These are phyloP conservation scores for Papiliotrema fonsecae DNA, from an alignment of 1,284 basidiomycete genomes.

Conservation along the genomic window DNA sequence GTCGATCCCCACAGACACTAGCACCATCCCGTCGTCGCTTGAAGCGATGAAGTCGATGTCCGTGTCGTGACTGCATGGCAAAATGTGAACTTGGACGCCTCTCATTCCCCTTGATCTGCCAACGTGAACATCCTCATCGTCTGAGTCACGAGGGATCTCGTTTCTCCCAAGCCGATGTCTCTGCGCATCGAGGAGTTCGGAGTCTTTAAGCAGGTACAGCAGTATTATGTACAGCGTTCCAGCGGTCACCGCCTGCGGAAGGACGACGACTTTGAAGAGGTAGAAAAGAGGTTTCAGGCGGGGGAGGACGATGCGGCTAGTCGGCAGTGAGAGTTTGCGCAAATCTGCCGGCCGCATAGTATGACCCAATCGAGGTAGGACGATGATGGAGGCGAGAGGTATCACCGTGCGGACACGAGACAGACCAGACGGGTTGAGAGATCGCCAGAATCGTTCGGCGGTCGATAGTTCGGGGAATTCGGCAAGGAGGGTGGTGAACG, in stretches of 20 bases:
- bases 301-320: slow-evolving; percentile 37
- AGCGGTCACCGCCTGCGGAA: slow-evolving; percentile 78
- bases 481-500: slow-evolving; percentile 14
- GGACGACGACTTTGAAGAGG: slow-evolving; percentile 72
- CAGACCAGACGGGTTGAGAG: slow-evolving; percentile 68
- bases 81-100: slow-evolving; percentile 59
- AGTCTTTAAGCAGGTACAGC: slow-evolving; percentile 85
- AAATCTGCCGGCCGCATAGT: slow-evolving; percentile 37
- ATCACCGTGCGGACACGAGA: slow-evolving; percentile 71
- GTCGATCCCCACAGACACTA: slow-evolving; percentile 68
- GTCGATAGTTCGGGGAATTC: slow-evolving; percentile 25
- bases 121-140: slow-evolving; percentile 36
- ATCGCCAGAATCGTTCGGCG: slow-evolving; percentile 61
- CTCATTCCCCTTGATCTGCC: background rate
- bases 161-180: slow-evolving; percentile 52
- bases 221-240: slow-evolving; percentile 69
- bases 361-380: slow-evolving; percentile 52
- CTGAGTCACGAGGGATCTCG: slow-evolving; percentile 20
- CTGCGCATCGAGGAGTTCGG: slow-evolving; percentile 83
- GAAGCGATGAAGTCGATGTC: slow-evolving; percentile 77
- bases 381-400: slow-evolving; percentile 71
- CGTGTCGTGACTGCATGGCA: slow-evolving; percentile 68
- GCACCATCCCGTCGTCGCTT: slow-evolving; percentile 60
- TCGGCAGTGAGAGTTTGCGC: slow-evolving; percentile 30
- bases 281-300: slow-evolving; percentile 56